Base-by-base conservation (phyloP, 2,329 filamentous ascomycete genomes). In the Colletotrichum somersetense region DNA sequence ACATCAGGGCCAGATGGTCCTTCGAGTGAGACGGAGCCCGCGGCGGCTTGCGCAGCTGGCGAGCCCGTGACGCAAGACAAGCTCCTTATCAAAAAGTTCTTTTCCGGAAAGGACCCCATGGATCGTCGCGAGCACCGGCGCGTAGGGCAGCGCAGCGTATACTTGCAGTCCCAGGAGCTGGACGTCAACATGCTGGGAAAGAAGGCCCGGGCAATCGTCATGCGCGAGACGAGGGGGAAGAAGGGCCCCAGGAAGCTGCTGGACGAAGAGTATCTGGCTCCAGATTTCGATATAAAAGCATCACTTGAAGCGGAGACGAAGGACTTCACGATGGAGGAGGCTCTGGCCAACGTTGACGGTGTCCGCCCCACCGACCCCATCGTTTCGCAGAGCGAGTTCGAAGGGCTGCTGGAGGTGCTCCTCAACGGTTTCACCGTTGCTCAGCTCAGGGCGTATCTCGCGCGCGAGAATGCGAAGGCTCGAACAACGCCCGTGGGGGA, bases 361-460 rank as follows among this genome's bases (percentile, higher is more conserved):
- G 76, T 90, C 44, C 82, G 82, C 48, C 88, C 88, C 1, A 69
- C 67, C 1, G 80, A 82, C 7, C 81, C 81, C 33, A 75, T 81
- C 11, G 67, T 89, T 5, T 76, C 80, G 1, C 75, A 78, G 44
- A 78, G 76, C 0, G 81, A 86, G 8, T 88, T 88, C 65, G 76
- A 80, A 4, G 78, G 79, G 16, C 76, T 90, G 18, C 75, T 81
- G 35, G 71, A 79, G 0, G 73, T 76, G 4, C 79, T 89, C 7
- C 58, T 78, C 16, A 74, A 80, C 0, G 85, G 88, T 10, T 90
- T 90, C 75, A 85, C 86, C 0, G 76, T 69, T 0, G 46, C 75
- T 0, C 88, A 90, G 74, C 79, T 90, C 23, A 71, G 68, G 11
- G 75, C 77, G 2, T 90, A 90, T 71, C 75, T 85, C 11, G 12